These are phyloP conservation scores for Populus ilicifolia DNA, from an alignment of 345 rosid genomes.

Conservation along the genomic window DNA sequence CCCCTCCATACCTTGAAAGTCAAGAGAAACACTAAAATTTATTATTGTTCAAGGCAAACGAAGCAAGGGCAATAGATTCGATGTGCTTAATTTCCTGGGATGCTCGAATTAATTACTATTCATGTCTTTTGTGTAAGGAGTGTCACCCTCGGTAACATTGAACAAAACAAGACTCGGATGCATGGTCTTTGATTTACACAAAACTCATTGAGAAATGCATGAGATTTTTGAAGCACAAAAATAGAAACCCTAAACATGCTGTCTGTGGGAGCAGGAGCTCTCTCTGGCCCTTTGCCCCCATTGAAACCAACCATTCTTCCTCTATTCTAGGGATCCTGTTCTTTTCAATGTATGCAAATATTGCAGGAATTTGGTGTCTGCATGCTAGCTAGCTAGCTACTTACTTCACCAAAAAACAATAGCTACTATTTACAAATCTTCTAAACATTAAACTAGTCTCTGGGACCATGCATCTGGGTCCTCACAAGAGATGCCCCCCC, in stretches of 20 bases:
- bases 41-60: not conserved
- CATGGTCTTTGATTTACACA: not conserved
- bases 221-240: conserved; percentile 12
- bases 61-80: not conserved
- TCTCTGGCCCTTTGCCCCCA: not conserved
- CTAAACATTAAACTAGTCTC: not conserved
- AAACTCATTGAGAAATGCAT: not conserved
- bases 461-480: not conserved
- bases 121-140: not conserved
- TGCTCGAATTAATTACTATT: not conserved
- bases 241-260: not conserved
- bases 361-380: conserved; percentile 5
- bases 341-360: not conserved
- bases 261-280: not conserved
- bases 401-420: not conserved
- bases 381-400: not conserved
- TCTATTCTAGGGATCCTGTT: conserved; percentile 6
- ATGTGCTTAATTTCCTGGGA: not conserved
- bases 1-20: not conserved
- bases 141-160: not conserved
- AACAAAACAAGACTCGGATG: not conserved
- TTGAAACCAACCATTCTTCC: not conserved
- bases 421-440: not conserved
- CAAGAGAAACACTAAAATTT: not conserved
- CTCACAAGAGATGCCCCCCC: not conserved